Base-by-base conservation (phyloP, 768 basidiomycete species). In the Sarcomyxa edulis region DNA sequence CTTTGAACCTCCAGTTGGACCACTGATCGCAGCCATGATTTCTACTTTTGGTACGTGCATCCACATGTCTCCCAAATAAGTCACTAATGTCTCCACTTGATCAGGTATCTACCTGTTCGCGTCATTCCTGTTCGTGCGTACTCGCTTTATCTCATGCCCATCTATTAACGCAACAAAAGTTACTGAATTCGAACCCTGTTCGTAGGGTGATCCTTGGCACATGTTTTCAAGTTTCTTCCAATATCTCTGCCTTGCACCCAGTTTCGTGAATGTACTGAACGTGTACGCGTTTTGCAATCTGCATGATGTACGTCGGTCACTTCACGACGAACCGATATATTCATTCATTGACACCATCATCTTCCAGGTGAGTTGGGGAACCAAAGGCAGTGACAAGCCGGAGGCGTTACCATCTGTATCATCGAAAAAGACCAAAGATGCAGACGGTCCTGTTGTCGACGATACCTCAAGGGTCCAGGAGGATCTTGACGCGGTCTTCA, bases 261-360 rank as follows among this genome's bases (percentile, higher is more conserved):
- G 84, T 48, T 95, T 95, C 65, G 92, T 83, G 23, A 96, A 96
- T 56, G 83, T 97, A 31, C 74, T 94, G 49, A 94, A 94, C 60
- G 87, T 93, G 26, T 97, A 97, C 56, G 92, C 93, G 1, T 97
- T 97, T 70, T 95, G 91, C 64, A 95, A 96, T 64, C 66, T 96
- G 60, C 90, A 90, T 58, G 91, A 92, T 59, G 86, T 86, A 45
- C 33, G 71, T 56, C 2, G n/a, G n/a, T n/a, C n/a, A n/a, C n/a
- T 35, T 30, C 41, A n/a, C 29, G 22, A 32, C 22, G 29, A 42
- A 16, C 18, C 24, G 1, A 28, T 34, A 12, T 31, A 27, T n/a
- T 18, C 20, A 40, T 29, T 21, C n/a, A 32, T 33, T 35, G 16
- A 29, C 15, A 31, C 28, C 23, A 43, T 16, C 30, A 25, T 19